Evolutionary conservation across 495 filamentous ascomycete species (phyloP).

Genomic region (Penicillium samsonianum): DNA sequence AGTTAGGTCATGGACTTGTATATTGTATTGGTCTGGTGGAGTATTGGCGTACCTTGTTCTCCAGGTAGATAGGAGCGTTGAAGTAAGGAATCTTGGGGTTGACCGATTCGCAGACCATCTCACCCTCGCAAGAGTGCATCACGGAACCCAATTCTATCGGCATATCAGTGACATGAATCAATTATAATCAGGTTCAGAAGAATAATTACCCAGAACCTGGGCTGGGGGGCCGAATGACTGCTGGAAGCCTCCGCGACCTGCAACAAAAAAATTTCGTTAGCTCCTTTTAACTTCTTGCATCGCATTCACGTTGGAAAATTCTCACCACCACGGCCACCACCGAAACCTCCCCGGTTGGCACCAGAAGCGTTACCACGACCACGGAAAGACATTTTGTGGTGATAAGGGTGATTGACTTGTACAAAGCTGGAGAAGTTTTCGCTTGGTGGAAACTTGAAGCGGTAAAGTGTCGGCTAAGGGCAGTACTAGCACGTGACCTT

Average conservation of each 20-base stretch:
- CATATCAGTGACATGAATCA: conserved; percentile 26
- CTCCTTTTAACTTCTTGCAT: conserved; percentile 17
- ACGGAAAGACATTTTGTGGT: conserved; percentile 55
- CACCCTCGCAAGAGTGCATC: conserved; percentile 91
- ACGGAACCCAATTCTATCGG: conserved; percentile 83
- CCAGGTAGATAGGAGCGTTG: conserved; percentile 97
- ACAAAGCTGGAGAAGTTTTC: conserved; percentile 49
- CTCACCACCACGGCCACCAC: conserved; percentile 48
- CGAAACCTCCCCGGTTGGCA: conserved; percentile 53
- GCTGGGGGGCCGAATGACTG: conserved; percentile 66
- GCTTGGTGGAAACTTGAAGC: conserved; percentile 50
- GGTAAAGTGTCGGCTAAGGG: conserved; percentile 54
- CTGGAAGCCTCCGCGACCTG: conserved; percentile 65
- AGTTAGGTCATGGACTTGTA: conserved; percentile 22
- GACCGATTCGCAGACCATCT: conserved; percentile 90
- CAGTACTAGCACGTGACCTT: conserved; percentile 38
- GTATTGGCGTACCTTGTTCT: conserved; percentile 76
- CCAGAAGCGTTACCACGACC: conserved; percentile 49
- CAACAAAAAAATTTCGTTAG: conserved; percentile 47
- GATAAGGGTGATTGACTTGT: conserved; percentile 31
- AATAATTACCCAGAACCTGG: conserved; percentile 59
- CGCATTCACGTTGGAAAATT: conserved; percentile 7
- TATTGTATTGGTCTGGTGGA: background rate
- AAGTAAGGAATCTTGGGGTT: conserved; percentile 98
- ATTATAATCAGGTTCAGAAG: conserved; percentile 1